Conservation (phyloP, 129 eudicot genomes). For the Gnaphalium uliginosum region DNA sequence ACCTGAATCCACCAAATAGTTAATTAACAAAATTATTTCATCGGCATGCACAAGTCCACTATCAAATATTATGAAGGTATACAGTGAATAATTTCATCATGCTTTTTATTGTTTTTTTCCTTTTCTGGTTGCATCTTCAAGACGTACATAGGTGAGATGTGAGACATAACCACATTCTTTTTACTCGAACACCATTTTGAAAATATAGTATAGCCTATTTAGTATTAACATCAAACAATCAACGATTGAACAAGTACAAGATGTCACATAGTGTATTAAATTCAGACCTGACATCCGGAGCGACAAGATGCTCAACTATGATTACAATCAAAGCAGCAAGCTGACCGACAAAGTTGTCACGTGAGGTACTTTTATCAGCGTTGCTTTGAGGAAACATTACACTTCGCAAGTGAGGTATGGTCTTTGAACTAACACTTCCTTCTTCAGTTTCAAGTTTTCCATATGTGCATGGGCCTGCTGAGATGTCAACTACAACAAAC, state of each 20-base stretch:
- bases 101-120: not conserved
- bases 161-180: not conserved
- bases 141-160: not conserved
- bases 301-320: conserved; percentile 86
- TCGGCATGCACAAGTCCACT: conserved; percentile 4
- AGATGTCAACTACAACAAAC: conserved; percentile 91
- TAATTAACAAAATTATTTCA: conserved; percentile 15
- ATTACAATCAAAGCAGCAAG: conserved; percentile 76
- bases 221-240: conserved; percentile 1
- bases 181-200: not conserved
- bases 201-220: conserved; percentile 13
- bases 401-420: conserved; percentile 76
- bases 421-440: conserved; percentile 87
- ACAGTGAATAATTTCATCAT: not conserved
- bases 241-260: conserved; percentile 10
- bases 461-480: conserved; percentile 99
- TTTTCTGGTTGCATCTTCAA: conserved; percentile 3
- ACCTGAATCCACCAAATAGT: conserved; percentile 53
- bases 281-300: conserved; percentile 89
- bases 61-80: conserved; percentile 13
- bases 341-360: conserved; percentile 74
- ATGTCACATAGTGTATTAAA: not conserved
- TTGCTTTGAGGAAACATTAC: conserved; percentile 50
- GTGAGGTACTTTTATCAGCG: conserved; percentile 48
- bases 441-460: conserved; percentile 99